Conservation (phyloP, 2,329 filamentous ascomycete genomes). For the Cladosporium sp. region DNA sequence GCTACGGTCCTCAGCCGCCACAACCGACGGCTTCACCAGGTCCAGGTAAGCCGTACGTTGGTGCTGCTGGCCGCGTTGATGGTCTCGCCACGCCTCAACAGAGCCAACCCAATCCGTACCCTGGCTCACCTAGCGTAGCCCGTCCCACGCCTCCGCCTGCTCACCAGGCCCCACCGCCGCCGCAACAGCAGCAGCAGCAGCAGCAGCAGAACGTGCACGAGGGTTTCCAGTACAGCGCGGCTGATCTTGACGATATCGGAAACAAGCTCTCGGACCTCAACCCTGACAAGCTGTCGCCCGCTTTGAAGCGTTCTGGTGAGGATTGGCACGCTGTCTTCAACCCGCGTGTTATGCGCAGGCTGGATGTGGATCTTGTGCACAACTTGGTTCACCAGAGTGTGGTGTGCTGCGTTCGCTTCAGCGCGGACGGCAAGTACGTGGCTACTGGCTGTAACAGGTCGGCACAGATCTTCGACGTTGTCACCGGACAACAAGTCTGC, state of each 20-base stretch:
- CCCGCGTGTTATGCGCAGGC: constrained; percentile 78
- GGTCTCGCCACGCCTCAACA: constrained; percentile 89
- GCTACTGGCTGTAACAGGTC: constrained; percentile 96
- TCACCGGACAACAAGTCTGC: constrained; percentile 81
- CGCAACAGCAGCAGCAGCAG: constrained; percentile 22
- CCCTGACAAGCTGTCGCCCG: constrained; percentile 77
- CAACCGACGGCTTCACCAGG: constrained; percentile 85
- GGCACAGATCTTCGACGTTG: constrained; percentile 98
- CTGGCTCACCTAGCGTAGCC: constrained; percentile 84
- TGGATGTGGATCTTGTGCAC: constrained; percentile 93
- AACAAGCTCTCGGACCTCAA: constrained; percentile 84
- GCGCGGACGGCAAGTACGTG: constrained; percentile 90
- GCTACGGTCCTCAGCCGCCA: constrained; percentile 80
- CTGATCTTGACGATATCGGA: constrained; percentile 51
- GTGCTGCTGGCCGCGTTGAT: constrained; percentile 30
- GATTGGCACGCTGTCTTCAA: constrained; percentile 99
- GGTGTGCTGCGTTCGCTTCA: constrained; percentile 97
- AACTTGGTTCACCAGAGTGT: constrained; percentile 93
- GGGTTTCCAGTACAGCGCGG: constrained; percentile 34
- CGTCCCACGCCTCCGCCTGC: constrained; percentile 71
- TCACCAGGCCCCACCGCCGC: constrained; percentile 47
- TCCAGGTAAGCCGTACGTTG: constrained; percentile 70
- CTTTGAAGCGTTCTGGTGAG: constrained; percentile 82
- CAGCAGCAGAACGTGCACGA: constrained; percentile 24
- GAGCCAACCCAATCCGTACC: constrained; percentile 82